Evolutionary conservation across 441 rosid species (phyloP).

Genomic region (Iberis amara): DNA sequence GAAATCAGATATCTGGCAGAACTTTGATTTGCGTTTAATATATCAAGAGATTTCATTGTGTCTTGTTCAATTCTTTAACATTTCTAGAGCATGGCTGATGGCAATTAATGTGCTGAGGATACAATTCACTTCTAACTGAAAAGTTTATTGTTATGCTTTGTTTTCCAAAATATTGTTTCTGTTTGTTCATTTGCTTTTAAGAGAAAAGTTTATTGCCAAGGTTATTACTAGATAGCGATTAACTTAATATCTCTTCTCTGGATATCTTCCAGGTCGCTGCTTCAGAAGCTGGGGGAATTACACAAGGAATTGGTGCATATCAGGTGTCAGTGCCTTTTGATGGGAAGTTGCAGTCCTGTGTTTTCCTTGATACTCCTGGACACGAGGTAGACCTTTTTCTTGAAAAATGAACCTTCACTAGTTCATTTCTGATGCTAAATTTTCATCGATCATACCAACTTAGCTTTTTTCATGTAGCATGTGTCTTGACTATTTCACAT

Average conservation of each 20-base stretch:
- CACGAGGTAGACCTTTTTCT: slow-evolving; percentile 63
- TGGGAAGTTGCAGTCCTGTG: slow-evolving; percentile 74
- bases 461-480: slow-evolving; percentile 24
- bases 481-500: slow-evolving; percentile 11
- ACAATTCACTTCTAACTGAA: slow-evolving; percentile 7
- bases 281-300: slow-evolving; percentile 94
- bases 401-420: slow-evolving; percentile 18
- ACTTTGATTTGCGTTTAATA: slow-evolving; percentile 14
- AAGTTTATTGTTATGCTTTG: not conserved
- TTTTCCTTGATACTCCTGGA: slow-evolving; percentile 98
- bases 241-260: slow-evolving; percentile 27
- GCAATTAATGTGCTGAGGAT: too few species aligned
- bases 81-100: slow-evolving; percentile 13
- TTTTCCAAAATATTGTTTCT: not conserved
- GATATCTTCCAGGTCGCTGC: slow-evolving; percentile 70
- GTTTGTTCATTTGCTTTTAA: slow-evolving; percentile 13
- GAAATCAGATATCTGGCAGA: slow-evolving; percentile 12
- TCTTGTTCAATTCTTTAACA: not conserved
- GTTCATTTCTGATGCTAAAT: slow-evolving; percentile 12
- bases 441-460: not conserved
- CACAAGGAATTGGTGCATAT: slow-evolving; percentile 98
- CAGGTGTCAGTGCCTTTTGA: slow-evolving; percentile 72
- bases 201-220: not conserved
- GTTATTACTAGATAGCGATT: slow-evolving; percentile 11
- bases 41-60: not conserved